Evolutionary conservation across 768 basidiomycete species (phyloP).

Genomic region (Boletus subparvulus): DNA sequence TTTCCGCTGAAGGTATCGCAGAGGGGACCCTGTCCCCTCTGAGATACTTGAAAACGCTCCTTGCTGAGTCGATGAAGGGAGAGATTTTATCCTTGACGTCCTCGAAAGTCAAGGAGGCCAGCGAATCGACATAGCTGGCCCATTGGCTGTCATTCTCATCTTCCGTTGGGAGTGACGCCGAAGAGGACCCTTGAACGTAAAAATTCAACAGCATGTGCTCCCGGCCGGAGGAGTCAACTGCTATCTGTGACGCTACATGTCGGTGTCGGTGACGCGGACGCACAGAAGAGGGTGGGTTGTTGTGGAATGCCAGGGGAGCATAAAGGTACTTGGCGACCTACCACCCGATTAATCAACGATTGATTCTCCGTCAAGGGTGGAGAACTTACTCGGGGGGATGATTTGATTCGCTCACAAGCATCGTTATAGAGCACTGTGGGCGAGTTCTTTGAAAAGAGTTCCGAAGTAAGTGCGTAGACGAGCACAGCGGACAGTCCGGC

Average conservation of each 20-base stretch:
- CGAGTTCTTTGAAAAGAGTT: conserved; percentile 86
- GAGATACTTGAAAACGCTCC: conserved; percentile 67
- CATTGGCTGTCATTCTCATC: conserved; percentile 27
- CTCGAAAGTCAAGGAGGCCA: conserved; percentile 57
- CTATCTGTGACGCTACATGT: conserved; percentile 76
- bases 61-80: conserved; percentile 48
- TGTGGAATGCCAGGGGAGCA: conserved; percentile 71
- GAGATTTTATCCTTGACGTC: conserved; percentile 48
- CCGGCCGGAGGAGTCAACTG: conserved; percentile 67
- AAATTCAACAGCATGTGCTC: conserved; percentile 87
- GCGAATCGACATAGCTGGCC: conserved; percentile 41
- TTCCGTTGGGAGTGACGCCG: conserved; percentile 21
- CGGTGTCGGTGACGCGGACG: conserved; percentile 82
- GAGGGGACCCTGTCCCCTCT: conserved; percentile 57
- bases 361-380: background rate
- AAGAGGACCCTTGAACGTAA: conserved; percentile 63
- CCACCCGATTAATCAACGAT: background rate
- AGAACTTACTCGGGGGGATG: conserved; percentile 43
- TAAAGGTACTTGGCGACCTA: conserved; percentile 72
- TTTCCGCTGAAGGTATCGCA: conserved; percentile 29
- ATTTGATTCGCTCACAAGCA: conserved; percentile 50
- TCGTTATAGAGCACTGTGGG: conserved; percentile 77
- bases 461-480: conserved; percentile 73
- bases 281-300: conserved; percentile 71
- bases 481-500: conserved; percentile 77